These are phyloP conservation scores for Laburnicola sp. DNA, from an alignment of 2,329 filamentous ascomycete species.

Conservation along the genomic window DNA sequence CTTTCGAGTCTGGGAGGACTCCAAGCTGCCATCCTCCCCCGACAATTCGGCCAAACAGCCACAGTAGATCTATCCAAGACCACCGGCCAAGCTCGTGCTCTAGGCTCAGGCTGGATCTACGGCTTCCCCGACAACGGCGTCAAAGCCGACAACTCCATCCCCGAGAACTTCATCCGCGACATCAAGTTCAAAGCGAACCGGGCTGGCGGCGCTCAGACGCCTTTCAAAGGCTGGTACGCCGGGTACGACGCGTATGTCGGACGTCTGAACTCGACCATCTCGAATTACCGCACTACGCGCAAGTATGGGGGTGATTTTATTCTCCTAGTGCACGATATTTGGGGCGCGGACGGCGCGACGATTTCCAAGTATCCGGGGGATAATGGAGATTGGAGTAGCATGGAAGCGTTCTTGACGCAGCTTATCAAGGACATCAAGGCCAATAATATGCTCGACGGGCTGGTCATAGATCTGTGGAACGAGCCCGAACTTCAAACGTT, in stretches of 20 bases:
- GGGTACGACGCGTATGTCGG: constrained; percentile 23
- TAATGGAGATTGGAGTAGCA: constrained; percentile 53
- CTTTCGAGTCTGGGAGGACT: too few relatives aligned
- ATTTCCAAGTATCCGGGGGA: constrained; percentile 54
- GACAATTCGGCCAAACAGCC: constrained; percentile 3
- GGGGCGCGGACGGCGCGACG: constrained; percentile 54
- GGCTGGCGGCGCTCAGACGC: constrained; percentile 50
- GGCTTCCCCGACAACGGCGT: constrained; percentile 46
- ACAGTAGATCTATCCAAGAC: constrained; percentile 14
- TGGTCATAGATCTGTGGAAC: constrained; percentile 59
- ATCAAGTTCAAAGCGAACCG: constrained; percentile 49
- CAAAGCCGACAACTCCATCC: constrained; percentile 38
- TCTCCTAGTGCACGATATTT: constrained; percentile 52
- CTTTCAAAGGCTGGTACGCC: constrained; percentile 47
- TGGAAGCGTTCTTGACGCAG: constrained; percentile 49
- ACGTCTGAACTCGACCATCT: constrained; percentile 51
- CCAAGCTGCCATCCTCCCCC: not conserved
- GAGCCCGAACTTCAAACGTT: constrained; percentile 53
- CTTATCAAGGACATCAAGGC: constrained; percentile 45
- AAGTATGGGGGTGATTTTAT: constrained; percentile 51
- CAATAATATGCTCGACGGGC: constrained; percentile 41
- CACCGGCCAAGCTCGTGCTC: constrained; percentile 37
- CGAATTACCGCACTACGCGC: constrained; percentile 51
- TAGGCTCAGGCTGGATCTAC: constrained; percentile 51
- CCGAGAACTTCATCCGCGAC: constrained; percentile 43